Evolutionary conservation across 768 basidiomycete species (phyloP).

Genomic region (Galerina sulciceps): DNA sequence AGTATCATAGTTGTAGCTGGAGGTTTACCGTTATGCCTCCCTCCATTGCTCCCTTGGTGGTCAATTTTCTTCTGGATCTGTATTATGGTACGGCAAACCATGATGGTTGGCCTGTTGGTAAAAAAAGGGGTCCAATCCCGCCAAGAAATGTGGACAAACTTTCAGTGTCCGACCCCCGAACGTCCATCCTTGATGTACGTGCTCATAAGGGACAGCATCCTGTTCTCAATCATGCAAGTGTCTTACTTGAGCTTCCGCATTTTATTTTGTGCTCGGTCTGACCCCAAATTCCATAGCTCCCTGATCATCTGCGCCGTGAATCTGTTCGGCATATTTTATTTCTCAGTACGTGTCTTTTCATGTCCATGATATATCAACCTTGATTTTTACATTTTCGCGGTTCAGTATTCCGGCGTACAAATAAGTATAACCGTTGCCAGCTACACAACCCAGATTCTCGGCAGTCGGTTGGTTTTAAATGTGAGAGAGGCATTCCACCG

Average conservation of each 20-base stretch:
- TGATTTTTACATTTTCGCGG: background rate
- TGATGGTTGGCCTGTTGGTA: background rate
- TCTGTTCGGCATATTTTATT: background rate
- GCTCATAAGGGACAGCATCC: slow-evolving; percentile 1
- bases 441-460: background rate
- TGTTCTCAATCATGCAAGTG: slow-evolving; percentile 2
- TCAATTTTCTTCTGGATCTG: slow-evolving; percentile 3
- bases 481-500: slow-evolving; percentile 3
- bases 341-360: background rate
- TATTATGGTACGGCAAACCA: background rate
- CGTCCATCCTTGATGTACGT: slow-evolving; percentile 1
- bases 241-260: background rate
- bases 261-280: background rate
- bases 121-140: background rate
- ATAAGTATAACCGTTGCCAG: background rate
- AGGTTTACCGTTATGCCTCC: background rate
- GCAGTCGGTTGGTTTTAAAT: slow-evolving; percentile 1
- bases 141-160: background rate
- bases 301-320: background rate
- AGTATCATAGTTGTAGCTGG: background rate
- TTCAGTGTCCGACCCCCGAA: background rate
- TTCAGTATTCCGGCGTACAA: background rate
- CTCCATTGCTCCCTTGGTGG: slow-evolving; percentile 1
- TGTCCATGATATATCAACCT: background rate
- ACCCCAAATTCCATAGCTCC: background rate